These are phyloP conservation scores for Musa acuminata DNA, from an alignment of 176 grass and related monocot species.

Conservation along the genomic window DNA sequence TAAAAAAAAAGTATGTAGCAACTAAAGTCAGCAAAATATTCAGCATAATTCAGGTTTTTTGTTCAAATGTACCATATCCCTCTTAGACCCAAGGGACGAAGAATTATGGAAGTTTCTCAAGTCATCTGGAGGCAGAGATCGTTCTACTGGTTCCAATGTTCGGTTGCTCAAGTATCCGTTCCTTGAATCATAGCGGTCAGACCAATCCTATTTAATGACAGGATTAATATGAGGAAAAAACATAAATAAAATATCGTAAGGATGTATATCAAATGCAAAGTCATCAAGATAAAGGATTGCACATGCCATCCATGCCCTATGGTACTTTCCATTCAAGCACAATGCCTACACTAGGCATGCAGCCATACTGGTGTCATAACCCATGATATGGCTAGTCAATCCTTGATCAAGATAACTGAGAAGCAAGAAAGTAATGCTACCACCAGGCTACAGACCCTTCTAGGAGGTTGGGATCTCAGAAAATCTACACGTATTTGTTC, in stretches of 20 bases:
- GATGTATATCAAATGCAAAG: neutral
- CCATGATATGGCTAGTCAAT: neutral
- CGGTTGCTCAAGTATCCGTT: conserved; percentile 27
- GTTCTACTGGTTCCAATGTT: conserved; percentile 16
- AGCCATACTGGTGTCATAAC: too few relatives aligned
- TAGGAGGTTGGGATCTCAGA: conserved; percentile 54
- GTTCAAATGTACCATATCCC: conserved; percentile 22
- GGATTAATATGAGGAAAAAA: conserved; percentile 9
- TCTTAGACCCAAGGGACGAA: conserved; percentile 22
- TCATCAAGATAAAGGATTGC: neutral
- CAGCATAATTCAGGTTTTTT: neutral
- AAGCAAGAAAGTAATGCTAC: neutral
- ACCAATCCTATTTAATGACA: conserved; percentile 42
- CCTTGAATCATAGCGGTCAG: conserved; percentile 5
- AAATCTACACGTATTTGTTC: conserved; percentile 87
- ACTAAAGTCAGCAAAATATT: conserved; percentile 10
- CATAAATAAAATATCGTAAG: neutral
- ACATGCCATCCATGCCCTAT: neutral
- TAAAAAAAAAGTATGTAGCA: conserved; percentile 3
- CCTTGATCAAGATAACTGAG: neutral
- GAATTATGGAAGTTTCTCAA: conserved; percentile 38
- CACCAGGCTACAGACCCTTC: conserved; percentile 38
- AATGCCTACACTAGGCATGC: too few relatives aligned
- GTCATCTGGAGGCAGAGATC: conserved; percentile 10
- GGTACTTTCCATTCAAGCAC: neutral